Percentiles rank a stretch among this genome's conserved stretches.
These are phyloP conservation scores for Linum trigynum DNA, from an alignment of 345 rosid genomes.

Conservation along the genomic window DNA sequence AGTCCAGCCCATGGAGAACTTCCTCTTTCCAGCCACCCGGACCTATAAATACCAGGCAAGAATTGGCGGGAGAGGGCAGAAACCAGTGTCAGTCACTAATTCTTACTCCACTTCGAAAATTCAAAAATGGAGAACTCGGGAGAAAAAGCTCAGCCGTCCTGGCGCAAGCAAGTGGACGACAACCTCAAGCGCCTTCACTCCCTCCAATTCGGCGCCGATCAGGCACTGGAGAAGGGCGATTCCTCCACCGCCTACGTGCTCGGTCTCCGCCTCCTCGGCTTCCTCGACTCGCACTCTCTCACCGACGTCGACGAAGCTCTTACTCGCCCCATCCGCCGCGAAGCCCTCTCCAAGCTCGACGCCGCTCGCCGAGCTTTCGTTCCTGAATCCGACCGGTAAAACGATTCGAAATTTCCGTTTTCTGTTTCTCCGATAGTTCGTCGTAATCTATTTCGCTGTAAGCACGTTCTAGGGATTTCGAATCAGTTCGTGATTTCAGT, in stretches of 20 bases:
- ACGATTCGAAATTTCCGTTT: neutral
- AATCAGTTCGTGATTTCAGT: constrained; percentile 5
- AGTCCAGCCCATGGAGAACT: neutral
- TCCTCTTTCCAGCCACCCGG: neutral
- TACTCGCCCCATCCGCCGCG: constrained; percentile 57
- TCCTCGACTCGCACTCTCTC: constrained; percentile 65
- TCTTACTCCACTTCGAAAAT: neutral
- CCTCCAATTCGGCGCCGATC: constrained; percentile 67
- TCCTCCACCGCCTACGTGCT: constrained; percentile 61
- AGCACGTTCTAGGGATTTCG: neutral
- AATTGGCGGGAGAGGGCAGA: constrained; percentile 45
- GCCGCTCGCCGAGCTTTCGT: constrained; percentile 48
- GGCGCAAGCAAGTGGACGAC: constrained; percentile 72
- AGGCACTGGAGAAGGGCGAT: constrained; percentile 56
- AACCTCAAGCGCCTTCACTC: constrained; percentile 85
- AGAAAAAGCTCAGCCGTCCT: constrained; percentile 31
- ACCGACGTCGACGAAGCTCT: constrained; percentile 47
- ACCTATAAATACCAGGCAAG: neutral
- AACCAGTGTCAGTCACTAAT: neutral
- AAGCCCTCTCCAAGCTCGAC: constrained; percentile 55
- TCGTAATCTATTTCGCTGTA: neutral
- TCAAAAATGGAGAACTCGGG: constrained; percentile 18
- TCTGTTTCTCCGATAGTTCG: neutral
- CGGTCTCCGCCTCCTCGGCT: constrained; percentile 79
- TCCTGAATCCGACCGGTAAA: constrained; percentile 70